Conservation (phyloP, 2,329 filamentous ascomycete species). For the Fusarium fracticaudum region DNA sequence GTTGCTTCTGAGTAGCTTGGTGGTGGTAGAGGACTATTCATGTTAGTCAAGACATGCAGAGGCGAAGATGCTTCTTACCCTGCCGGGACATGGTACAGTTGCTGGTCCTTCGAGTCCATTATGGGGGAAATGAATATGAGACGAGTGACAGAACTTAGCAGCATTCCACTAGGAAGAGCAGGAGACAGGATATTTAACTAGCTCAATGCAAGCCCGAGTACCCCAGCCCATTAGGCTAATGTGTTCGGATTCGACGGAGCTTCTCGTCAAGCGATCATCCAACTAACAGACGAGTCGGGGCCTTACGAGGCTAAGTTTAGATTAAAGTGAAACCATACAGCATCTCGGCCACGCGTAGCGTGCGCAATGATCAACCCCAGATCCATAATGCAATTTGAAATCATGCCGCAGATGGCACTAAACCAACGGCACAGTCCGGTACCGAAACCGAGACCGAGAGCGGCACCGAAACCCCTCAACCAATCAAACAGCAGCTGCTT, state of each 20-base stretch:
- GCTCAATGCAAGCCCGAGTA: neutral
- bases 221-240: too few species aligned
- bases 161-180: neutral
- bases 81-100: neutral
- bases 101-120: neutral
- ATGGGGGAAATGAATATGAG: too few species aligned
- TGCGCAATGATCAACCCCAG: neutral
- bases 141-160: neutral
- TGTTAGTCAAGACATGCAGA: neutral
- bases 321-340: neutral
- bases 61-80: neutral
- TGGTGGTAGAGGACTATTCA: neutral
- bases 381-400: neutral
- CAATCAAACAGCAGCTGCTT: neutral
- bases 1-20: neutral
- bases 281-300: fast-evolving
- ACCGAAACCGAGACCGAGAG: conserved; percentile 5
- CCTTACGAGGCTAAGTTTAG: neutral
- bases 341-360: neutral
- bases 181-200: neutral
- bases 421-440: neutral
- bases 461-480: neutral
- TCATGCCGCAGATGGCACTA: neutral
- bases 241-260: neutral
- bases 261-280: too few species aligned